phyloP scores from a whole-genome alignment of 2,329 filamentous ascomycete species.

The Rutstroemia sp. region DNA sequence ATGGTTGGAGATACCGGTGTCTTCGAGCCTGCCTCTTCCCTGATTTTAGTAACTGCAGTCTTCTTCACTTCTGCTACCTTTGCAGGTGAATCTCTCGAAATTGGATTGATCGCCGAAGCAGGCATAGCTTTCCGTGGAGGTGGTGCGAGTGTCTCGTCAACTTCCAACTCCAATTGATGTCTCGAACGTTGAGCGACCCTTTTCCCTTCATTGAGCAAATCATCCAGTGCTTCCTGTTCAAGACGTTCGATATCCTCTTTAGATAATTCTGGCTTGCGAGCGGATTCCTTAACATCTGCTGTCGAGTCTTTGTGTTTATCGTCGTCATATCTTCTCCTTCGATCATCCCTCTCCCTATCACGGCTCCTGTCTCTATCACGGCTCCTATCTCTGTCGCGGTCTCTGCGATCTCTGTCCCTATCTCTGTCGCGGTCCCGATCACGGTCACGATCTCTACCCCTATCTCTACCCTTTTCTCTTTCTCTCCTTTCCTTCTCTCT shows the following conservation, averaged over 20 bases:
- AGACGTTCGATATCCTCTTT: slow-evolving; percentile 29
- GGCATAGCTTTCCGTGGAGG: slow-evolving; percentile 29
- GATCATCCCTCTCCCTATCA: slow-evolving; percentile 24
- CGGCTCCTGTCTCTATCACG: slow-evolving; percentile 14
- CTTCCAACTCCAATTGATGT: slow-evolving; percentile 28
- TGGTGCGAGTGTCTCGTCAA: slow-evolving; percentile 29
- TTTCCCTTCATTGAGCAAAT: slow-evolving; percentile 30
- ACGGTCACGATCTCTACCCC: slow-evolving; percentile 22
- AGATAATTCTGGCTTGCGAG: slow-evolving; percentile 23
- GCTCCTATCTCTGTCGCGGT: slow-evolving; percentile 16
- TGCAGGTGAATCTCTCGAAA: slow-evolving; percentile 22
- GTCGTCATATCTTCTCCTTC: slow-evolving; percentile 22
- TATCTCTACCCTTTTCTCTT: slow-evolving; percentile 28
- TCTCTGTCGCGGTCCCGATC: slow-evolving; percentile 23
- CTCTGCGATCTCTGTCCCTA: slow-evolving; percentile 22
- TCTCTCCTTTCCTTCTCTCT: slow-evolving; percentile 25
- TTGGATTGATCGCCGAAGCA: slow-evolving; percentile 29
- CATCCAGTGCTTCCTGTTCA: slow-evolving; percentile 29
- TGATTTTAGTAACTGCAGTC: slow-evolving; percentile 8
- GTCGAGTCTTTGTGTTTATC: slow-evolving; percentile 14
- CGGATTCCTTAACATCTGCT: slow-evolving; percentile 9
- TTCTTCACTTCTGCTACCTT: slow-evolving; percentile 26
- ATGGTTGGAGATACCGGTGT: slow-evolving; percentile 10
- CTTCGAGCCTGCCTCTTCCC: slow-evolving; percentile 20
- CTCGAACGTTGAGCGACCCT: slow-evolving; percentile 24